Base-by-base conservation (phyloP, 305 asterid genomes). In the Caryopteris hybrid region DNA sequence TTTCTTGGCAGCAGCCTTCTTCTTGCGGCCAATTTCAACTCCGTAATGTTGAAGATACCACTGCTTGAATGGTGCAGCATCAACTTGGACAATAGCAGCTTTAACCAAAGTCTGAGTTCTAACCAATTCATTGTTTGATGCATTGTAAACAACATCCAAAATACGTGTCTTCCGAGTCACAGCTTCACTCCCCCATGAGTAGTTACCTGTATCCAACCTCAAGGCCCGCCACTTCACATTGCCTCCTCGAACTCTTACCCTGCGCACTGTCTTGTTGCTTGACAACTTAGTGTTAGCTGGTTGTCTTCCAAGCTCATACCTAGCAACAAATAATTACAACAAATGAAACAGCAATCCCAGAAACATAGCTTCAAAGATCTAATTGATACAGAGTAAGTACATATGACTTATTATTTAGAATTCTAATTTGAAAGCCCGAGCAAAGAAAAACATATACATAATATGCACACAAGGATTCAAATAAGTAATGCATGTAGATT, bases 161-260 rank as follows among this genome's bases (percentile, higher is more conserved):
- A 88, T 45, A 82, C 92, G 92, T 1, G 95, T 88, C 79, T 86
- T 86, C 2, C 95, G 64, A 36, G 95, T 86, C 4, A 86, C 90
- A 78, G 92, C 92, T 58, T 88, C 95, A 70, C 95, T 86, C 4
- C 92, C 95, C 95, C 90, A 88, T 0, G 95, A 88, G 60, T 29
- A 88, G 51, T 88, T 88, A 56, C 95, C 95, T 0, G 92, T 82
- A 23, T 88, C 96, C 72, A 88, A 78, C 80, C 96, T 82, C 76
- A 88, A 74, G 0, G 96, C 96, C 57, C 91, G 81, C 96, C 96
- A 88, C 82, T 88, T 88, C 45, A 88, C 96, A 66, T 88, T 88
- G 50, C 96, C 95, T 54, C 92, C 92, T 21, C 95, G 81, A 56
- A 88, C 95, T 46, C 95, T 80, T 16, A 88, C 76, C 75, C 95